Evolutionary conservation across 2,329 filamentous ascomycete species (phyloP), one percentile per base, ranked within the genome.

Genomic region (Pseudopithomyces chartarum): DNA sequence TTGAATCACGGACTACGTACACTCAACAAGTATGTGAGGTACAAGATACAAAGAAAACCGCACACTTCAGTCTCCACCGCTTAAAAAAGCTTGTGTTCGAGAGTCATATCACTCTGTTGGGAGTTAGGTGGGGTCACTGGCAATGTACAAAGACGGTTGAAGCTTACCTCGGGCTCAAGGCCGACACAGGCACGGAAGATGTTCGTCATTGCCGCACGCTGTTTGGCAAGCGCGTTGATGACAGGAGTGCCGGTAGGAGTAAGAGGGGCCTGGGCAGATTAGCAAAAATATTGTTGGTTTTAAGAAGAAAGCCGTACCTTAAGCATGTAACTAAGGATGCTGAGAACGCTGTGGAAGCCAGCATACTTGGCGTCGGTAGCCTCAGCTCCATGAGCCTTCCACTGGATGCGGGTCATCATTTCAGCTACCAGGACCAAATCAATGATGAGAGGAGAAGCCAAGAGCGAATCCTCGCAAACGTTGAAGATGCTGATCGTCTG

Each of bases 401-500:
- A 99, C 81, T 91, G 87, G 75, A 99, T 93, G 73, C 95, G 92
- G 56, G 95, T 98, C 93, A 99, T 97, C 84, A 99, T 91, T 84
- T 99, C 95, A 34, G 95, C 86, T 66, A 98, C 84, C 59, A 99
- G 77, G 48, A 97, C 92, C 58, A 99, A 84, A 76, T 99, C 95
- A 72, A 99, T 97, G 84, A 99, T 99, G 73, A 99, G 82, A 33
- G 95, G 95, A 48, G 94, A 96, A 11, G 95, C 95, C 65, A 99
- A 85, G 51, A 99, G 88, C 43, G 95, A 98, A 80, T 99, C 95
- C 81, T 99, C 95, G 82, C 95, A 99, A 69, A 98, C 93, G 78
- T 99, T 99, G 87, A 97, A 97, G 77, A 99, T 84, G 70, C 90
- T 94, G 76, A 99, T 99, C 69, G 92, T 98, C 84, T 99, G 95